Conservation (phyloP, 768 basidiomycete species). For the Boletus insuetus region DNA sequence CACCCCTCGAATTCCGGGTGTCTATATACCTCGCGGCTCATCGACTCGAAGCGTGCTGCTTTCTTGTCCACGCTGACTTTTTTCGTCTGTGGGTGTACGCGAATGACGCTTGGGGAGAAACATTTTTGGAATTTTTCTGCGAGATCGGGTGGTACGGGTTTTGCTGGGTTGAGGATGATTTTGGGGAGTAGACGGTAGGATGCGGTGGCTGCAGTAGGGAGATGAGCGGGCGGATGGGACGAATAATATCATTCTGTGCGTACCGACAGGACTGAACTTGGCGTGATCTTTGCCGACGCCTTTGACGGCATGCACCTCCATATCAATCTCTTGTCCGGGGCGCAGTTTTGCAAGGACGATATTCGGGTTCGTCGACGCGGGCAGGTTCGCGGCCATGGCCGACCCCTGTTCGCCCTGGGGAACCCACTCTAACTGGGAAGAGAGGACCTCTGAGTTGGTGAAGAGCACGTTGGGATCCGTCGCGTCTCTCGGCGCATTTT, state of each 20-base stretch:
- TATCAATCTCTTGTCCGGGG: constrained; percentile 84
- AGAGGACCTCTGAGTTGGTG: constrained; percentile 64
- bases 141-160: constrained; percentile 74
- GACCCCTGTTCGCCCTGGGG: constrained; percentile 79
- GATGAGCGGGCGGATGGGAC: neutral
- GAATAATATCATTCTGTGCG: constrained; percentile 18
- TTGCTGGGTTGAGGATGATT: constrained; percentile 64
- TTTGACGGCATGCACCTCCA: constrained; percentile 89
- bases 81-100: constrained; percentile 55
- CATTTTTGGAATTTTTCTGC: constrained; percentile 82
- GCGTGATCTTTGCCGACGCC: constrained; percentile 94
- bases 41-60: constrained; percentile 77
- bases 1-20: constrained; percentile 86
- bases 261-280: constrained; percentile 94
- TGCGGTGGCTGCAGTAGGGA: constrained; percentile 68
- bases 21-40: constrained; percentile 88
- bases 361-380: constrained; percentile 70
- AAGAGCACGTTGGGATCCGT: constrained; percentile 65
- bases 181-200: constrained; percentile 91
- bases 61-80: constrained; percentile 59
- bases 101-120: constrained; percentile 83
- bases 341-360: constrained; percentile 90
- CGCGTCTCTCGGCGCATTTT: constrained; percentile 48
- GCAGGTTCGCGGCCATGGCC: constrained; percentile 52
- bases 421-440: constrained; percentile 68